Evolutionary conservation across 441 rosid species (phyloP).

Genomic region (Eugenia klotzschiana): DNA sequence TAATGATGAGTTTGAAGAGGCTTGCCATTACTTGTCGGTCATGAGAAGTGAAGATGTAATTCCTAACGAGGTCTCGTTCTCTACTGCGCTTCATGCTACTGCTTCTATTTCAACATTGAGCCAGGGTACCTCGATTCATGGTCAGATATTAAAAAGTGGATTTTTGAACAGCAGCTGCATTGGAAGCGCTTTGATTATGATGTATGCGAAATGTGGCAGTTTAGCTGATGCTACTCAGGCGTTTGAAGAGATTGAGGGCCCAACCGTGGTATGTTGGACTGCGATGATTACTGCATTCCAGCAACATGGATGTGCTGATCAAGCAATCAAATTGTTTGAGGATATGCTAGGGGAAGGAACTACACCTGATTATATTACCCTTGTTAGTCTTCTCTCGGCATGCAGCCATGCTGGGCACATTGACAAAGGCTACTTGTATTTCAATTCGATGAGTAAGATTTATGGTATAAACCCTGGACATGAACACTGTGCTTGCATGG

Average conservation of each 20-base stretch:
- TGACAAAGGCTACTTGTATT: constrained; percentile 19
- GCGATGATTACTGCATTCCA: constrained; percentile 23
- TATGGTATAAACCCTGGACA: constrained; percentile 18
- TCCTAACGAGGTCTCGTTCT: constrained; percentile 20
- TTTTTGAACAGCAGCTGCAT: constrained; percentile 4
- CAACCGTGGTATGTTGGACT: constrained; percentile 21
- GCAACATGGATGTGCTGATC: constrained; percentile 21
- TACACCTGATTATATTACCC: constrained; percentile 22
- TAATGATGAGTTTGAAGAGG: constrained; percentile 12
- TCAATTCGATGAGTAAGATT: constrained; percentile 15
- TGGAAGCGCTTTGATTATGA: constrained; percentile 18
- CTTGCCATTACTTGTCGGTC: constrained; percentile 12
- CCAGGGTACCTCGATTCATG: constrained; percentile 17
- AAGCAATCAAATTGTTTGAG: constrained; percentile 14
- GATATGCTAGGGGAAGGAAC: constrained; percentile 18
- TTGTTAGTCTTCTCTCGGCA: constrained; percentile 23
- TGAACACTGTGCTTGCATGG: constrained; percentile 35
- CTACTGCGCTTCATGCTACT: constrained; percentile 20
- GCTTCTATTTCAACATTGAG: constrained; percentile 11
- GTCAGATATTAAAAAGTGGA: constrained; percentile 17
- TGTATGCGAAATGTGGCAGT: constrained; percentile 30
- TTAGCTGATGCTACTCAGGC: constrained; percentile 17
- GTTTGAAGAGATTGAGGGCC: constrained; percentile 16
- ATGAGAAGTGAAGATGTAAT: constrained; percentile 14
- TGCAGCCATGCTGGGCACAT: constrained; percentile 25